Percentiles rank a stretch among this genome's conserved stretches.
Evolutionary conservation across 2,329 filamentous ascomycete species (phyloP).

Genomic region (Phoma sp.): DNA sequence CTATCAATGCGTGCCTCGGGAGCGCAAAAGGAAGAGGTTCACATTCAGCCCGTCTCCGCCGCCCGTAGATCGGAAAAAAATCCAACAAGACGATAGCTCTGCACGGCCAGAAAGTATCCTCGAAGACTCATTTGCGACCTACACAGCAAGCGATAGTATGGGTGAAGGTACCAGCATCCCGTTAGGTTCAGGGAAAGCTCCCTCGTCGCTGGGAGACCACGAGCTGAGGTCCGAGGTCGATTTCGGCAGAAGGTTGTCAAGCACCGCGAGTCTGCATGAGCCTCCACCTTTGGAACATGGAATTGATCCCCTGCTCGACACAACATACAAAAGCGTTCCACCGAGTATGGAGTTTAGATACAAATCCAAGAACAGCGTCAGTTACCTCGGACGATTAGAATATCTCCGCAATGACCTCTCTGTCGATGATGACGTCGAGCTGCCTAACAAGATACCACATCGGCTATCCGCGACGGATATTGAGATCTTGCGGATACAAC

Average conservation of each 20-base stretch:
- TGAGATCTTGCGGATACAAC: conserved; percentile 37
- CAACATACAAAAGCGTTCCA: conserved; percentile 20
- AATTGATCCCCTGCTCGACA: conserved; percentile 25
- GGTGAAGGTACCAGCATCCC: conserved; percentile 6
- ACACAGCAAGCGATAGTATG: conserved; percentile 6
- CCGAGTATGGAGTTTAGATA: conserved; percentile 24
- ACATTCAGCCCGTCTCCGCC: conserved; percentile 42
- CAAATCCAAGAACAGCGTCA: conserved; percentile 31
- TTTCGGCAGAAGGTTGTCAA: conserved; percentile 30
- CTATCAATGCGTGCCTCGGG: conserved; percentile 42
- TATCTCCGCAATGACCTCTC: conserved; percentile 44
- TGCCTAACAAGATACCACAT: conserved; percentile 38
- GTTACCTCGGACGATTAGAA: conserved; percentile 42
- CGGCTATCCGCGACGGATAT: conserved; percentile 37
- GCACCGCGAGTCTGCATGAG: conserved; percentile 28
- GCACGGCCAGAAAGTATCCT: conserved; percentile 18
- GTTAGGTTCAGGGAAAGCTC: conserved; percentile 4
- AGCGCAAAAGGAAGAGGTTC: conserved; percentile 43
- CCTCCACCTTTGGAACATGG: conserved; percentile 28
- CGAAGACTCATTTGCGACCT: conserved; percentile 9
- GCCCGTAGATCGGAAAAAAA: conserved; percentile 21
- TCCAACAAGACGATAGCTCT: conserved; percentile 21
- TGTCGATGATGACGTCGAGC: conserved; percentile 41
- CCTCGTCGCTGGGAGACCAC: conserved; percentile 16
- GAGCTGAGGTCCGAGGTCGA: conserved; percentile 28